A percentile compares a stretch with the other conserved stretches of the same genome.
phyloP scores from a whole-genome alignment of 805 yeast genomes.

The Hanseniaspora mollemarum region DNA sequence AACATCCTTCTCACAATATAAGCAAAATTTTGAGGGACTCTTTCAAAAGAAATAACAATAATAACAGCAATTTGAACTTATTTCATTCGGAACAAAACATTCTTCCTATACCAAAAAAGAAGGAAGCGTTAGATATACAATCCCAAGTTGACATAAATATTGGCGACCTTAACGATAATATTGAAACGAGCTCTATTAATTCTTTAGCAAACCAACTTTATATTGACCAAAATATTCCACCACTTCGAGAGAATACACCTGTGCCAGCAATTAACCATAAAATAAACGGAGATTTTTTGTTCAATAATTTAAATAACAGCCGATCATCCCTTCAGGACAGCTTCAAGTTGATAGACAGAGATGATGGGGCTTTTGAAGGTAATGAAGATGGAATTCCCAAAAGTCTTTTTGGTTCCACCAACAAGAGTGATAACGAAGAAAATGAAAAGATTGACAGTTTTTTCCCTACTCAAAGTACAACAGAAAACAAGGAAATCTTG shows the following conservation, averaged over 20 bases:
- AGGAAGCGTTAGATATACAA: no score
- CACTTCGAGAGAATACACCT: background rate
- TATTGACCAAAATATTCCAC: background rate
- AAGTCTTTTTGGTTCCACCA: background rate
- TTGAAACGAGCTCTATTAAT: background rate
- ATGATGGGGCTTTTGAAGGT: background rate
- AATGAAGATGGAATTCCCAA: background rate
- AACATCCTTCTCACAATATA: background rate
- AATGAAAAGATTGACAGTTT: background rate
- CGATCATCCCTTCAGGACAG: background rate
- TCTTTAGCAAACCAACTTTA: background rate
- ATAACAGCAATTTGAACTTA: conserved; percentile 1
- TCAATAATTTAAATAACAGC: background rate
- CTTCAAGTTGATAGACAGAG: background rate
- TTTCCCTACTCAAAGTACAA: background rate
- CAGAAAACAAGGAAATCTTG: background rate
- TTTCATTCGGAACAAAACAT: background rate
- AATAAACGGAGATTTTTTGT: background rate
- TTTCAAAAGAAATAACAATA: background rate
- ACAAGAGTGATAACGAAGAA: background rate
- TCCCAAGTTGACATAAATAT: background rate
- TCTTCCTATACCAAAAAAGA: background rate
- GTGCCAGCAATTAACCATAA: background rate
- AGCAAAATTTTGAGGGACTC: conserved; percentile 10
- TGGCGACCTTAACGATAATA: background rate